Base-by-base conservation (phyloP, 495 filamentous ascomycete species). In the Echria macrotheca region DNA sequence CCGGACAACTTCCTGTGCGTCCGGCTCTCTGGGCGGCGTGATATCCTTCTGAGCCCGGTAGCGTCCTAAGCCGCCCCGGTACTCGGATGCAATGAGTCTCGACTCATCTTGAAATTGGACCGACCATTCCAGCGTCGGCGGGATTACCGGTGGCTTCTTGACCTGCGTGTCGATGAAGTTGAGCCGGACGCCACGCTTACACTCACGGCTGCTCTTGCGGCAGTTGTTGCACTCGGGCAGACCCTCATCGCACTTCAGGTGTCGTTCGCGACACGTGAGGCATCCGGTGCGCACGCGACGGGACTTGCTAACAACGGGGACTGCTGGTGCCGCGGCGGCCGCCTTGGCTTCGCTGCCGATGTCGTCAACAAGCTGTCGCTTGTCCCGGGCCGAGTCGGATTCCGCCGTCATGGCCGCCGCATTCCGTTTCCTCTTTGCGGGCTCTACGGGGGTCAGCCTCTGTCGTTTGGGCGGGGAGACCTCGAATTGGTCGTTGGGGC, bases 121-220 rank as follows among this genome's bases (percentile, higher is more conserved):
- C 58, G 77, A 76, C 76, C 85, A 87, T 11, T 87, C 83, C 2
- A 75, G 64, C 4, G 82, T 78, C 2, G 74, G 80, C 17, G 76
- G 73, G 37, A 84, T 60, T 32, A 78, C 69, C 0, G 87, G 87
- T 25, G 89, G 89, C 10, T 72, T 73, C 57, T 83, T 79, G 37
- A 82, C 81, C 46, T 84, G 81, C 6, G 82, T 87, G 59, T 96
- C 91, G 54, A 95, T 91, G 59, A 95, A 98, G 63, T 97, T 98
- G 32, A 98, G 75, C 29, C 88, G 78, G 17, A 96, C 71, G 10
- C 93, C 93, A 35, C 91, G 78, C 62, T 89, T 86, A 73, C 93
- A 98, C 31, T 82, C 70, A 37, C 91, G 75, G 54, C 78, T 89
- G 17, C 90, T 91, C 64, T 96, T 97, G 18, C 77, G 78, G 67